These are phyloP conservation scores for Syzygium malaccense DNA, from an alignment of 441 rosid species.

Conservation along the genomic window DNA sequence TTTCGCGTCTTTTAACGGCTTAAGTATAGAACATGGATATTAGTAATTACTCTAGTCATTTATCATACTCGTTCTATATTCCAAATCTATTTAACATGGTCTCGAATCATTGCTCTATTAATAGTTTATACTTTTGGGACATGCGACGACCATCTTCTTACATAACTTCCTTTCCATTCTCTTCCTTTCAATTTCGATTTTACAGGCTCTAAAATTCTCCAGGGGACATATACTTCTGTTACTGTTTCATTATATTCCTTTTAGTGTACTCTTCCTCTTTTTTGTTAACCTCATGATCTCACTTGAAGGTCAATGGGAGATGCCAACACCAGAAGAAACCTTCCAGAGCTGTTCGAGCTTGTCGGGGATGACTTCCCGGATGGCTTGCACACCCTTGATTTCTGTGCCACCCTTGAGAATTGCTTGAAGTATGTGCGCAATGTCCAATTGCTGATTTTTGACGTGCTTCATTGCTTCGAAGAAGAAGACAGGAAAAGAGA, in stretches of 20 bases:
- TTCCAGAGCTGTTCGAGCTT: slow-evolving; percentile 46
- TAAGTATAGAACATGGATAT: neutral
- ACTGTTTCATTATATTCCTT: neutral
- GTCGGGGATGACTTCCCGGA: slow-evolving; percentile 76
- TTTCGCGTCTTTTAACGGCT: neutral
- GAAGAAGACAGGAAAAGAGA: neutral
- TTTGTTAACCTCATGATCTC: neutral
- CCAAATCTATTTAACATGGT: neutral
- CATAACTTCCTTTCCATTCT: neutral
- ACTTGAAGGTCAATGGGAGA: neutral
- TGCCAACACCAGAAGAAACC: neutral
- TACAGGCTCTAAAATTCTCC: neutral
- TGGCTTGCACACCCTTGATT: neutral
- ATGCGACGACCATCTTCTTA: neutral
- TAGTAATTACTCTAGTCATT: neutral
- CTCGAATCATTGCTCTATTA: neutral
- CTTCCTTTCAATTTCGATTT: neutral
- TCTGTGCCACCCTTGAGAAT: slow-evolving; percentile 20
- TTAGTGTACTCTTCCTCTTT: neutral
- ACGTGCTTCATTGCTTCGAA: neutral
- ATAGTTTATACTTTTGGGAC: neutral
- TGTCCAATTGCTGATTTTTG: neutral
- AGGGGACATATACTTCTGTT: neutral
- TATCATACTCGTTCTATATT: neutral
- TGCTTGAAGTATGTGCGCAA: neutral